These are phyloP conservation scores for Acanthamoeba triangularis DNA, from an alignment of 208 protist species.

Conservation along the genomic window DNA sequence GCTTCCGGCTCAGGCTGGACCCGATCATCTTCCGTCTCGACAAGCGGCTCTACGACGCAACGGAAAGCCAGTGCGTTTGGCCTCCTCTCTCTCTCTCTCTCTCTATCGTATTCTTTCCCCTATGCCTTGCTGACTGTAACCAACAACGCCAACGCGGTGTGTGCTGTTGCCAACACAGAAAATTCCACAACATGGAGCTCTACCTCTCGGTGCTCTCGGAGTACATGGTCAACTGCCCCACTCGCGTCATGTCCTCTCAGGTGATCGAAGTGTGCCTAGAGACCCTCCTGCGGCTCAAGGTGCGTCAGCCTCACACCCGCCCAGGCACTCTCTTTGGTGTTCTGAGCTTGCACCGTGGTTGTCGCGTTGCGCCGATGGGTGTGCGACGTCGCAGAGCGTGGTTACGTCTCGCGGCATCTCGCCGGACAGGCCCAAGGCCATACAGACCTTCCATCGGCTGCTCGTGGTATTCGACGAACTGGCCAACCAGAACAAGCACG, in stretches of 20 bases:
- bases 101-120: neutral
- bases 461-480: slow-evolving; percentile 11
- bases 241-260: slow-evolving; percentile 71
- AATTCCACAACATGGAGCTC: slow-evolving; percentile 60
- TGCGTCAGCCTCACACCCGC: neutral
- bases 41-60: slow-evolving; percentile 20
- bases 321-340: too few species aligned
- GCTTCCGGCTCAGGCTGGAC: slow-evolving; percentile 23
- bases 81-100: neutral
- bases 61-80: neutral
- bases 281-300: slow-evolving; percentile 48
- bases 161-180: neutral
- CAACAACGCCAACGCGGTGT: neutral
- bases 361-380: too few species aligned
- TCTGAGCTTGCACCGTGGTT: too few species aligned
- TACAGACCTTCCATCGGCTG: slow-evolving; percentile 28
- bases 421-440: neutral
- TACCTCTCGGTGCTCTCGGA: slow-evolving; percentile 58
- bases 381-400: slow-evolving; percentile 1
- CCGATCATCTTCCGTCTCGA: slow-evolving; percentile 40
- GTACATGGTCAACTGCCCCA: slow-evolving; percentile 67
- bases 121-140: too few species aligned
- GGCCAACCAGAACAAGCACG: neutral
- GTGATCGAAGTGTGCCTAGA: slow-evolving; percentile 66
- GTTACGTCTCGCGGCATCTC: neutral